Base-by-base conservation (phyloP, 2,329 filamentous ascomycete species). In the Diaporthe amygdali region DNA sequence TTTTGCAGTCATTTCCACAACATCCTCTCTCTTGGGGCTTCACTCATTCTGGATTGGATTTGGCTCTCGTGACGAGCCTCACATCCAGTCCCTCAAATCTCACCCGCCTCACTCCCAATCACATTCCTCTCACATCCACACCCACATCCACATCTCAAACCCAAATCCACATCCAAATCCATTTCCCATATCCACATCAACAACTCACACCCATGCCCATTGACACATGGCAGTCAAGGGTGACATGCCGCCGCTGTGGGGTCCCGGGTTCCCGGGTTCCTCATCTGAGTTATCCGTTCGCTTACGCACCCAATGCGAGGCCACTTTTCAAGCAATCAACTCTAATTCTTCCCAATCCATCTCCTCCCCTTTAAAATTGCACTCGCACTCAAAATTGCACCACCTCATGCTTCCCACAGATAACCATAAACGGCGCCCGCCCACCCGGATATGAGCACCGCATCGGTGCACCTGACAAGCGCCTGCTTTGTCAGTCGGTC, bases 201-300 rank as follows among this genome's bases (percentile, higher is more conserved):
- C 41, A 47, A 32, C 27, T 46, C 27, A 22, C 30, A 63, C 34
- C 71, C 68, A 49, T 71, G 71, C 68, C 47, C 61, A 22, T 64
- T 34, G 56, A 47, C 71, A 72, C 71, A 72, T 72, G 71, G 71
- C 71, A 64, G 34, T 59, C 71, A 70, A 34, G 64, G 66, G 52
- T 46, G 52, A 34, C 66, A 68, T 46, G 51, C 46, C 34, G 49
- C 49, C 49, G 49, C 20, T 44, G 27, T 46, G 34, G 34, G 39
- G 37, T 49, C 12, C 46, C 63, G 32, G 34, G 14, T 7, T 46
- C 25, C 66, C 51, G 66, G 51, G 44, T 30, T 68, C 41, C 51
- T 56, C 25, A 34, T 37, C 20, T 49, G 66, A 25, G 47, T 34
- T 70, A 56, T 56, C 61, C 39, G 59, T 46, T 34, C 32, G 49